These are phyloP conservation scores for Stachybotrys echinatus DNA, from an alignment of 2,329 filamentous ascomycete species.

Conservation along the genomic window DNA sequence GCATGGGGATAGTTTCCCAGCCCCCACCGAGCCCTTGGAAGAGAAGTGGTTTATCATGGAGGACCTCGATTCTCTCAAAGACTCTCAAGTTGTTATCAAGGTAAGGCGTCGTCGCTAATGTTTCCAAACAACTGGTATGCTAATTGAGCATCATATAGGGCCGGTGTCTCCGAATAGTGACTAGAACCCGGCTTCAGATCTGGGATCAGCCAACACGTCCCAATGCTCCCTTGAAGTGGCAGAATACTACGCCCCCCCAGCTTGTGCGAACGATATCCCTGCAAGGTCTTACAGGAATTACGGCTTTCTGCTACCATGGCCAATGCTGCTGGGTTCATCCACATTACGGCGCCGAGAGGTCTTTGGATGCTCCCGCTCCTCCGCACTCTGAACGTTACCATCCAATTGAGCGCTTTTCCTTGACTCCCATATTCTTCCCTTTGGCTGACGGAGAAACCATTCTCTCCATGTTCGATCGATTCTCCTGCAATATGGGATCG, in stretches of 20 bases:
- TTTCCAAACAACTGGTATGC: not conserved
- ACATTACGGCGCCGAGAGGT: not conserved
- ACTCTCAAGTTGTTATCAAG: not conserved
- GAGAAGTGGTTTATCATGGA: not conserved
- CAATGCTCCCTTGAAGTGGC: not conserved
- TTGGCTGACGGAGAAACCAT: not conserved
- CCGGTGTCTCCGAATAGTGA: not conserved
- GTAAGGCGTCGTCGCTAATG: not conserved
- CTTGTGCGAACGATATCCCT: not conserved
- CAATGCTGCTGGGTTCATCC: not conserved
- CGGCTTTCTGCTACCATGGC: not conserved
- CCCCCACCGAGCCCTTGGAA: not conserved
- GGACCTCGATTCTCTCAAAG: not conserved
- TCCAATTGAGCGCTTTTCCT: not conserved
- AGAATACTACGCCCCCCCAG: not conserved
- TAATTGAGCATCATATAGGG: not conserved
- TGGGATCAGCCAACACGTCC: not conserved
- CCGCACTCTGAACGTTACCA: not conserved
- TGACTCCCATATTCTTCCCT: conserved; percentile 1
- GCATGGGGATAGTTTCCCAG: not conserved
- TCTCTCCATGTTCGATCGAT: not conserved
- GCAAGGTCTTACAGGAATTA: not conserved
- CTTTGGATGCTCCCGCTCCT: not conserved
- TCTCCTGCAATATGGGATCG: not conserved
- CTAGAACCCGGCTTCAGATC: not conserved